Percentiles rank a stretch among this genome's conserved stretches.
Evolutionary conservation across 192 early-diverging fungal species (phyloP).

Genomic region (Linnemannia hyalina): DNA sequence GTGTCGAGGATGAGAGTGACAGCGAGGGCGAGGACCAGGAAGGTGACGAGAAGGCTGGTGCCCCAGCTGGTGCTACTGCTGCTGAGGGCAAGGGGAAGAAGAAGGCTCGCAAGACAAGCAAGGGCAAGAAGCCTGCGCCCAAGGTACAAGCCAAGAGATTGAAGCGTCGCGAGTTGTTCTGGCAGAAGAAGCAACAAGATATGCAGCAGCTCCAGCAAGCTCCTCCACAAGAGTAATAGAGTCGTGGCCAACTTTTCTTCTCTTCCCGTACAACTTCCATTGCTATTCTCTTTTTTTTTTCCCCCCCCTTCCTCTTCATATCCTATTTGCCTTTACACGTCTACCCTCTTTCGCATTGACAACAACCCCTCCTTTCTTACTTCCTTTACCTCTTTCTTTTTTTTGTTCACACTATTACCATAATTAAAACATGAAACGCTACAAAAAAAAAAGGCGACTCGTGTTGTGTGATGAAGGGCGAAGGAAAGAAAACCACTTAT

Average conservation of each 20-base stretch:
- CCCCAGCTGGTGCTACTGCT: neutral
- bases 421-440: too few relatives aligned
- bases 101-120: neutral
- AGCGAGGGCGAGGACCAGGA: constrained; percentile 1
- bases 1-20: neutral
- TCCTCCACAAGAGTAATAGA: neutral
- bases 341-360: too few relatives aligned
- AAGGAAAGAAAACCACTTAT: neutral
- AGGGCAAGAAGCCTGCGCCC: neutral
- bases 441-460: too few relatives aligned
- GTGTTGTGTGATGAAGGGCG: too few relatives aligned
- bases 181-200: constrained; percentile 13
- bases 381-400: too few relatives aligned
- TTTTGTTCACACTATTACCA: too few relatives aligned
- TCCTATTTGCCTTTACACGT: too few relatives aligned
- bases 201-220: neutral
- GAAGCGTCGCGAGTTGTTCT: neutral
- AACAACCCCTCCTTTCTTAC: too few relatives aligned
- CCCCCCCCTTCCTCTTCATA: too few relatives aligned
- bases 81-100: neutral
- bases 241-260: too few relatives aligned
- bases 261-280: too few relatives aligned
- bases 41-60: neutral
- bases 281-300: too few relatives aligned
- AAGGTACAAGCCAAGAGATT: neutral